Base-by-base conservation (phyloP, 2,329 filamentous ascomycete genomes). In the Orbilia quercus region DNA sequence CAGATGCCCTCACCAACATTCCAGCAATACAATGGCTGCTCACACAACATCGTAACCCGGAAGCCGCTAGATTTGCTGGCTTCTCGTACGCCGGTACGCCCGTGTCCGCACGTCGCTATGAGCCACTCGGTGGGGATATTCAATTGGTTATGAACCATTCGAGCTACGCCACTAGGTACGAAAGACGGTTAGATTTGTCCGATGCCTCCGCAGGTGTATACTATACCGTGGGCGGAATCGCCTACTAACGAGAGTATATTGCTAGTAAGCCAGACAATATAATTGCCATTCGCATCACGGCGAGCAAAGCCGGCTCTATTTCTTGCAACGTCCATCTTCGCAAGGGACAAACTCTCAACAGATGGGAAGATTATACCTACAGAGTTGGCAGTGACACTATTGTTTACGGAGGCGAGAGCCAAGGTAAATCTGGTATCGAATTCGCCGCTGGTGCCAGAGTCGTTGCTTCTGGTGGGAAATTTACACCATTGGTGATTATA, bases 41-140 rank as follows among this genome's bases (percentile, higher is more conserved):
- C 58, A 80, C 81, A 4, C 76, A 78, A 1, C 80, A 80, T 6
- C 77, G 79, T 18, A 82, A 83, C 75, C 60, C 63, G 7, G 80
- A 82, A 59, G 83, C 82, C 1, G 82, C 83, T 75, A 79, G 80
- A 60, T 75, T 84, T 25, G 79, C 80, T 25, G 76, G 79, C 44
- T 77, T 77, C 40, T 80, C 81, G 6, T 84, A 84, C 74, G 82
- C 83, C 71, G 81, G 81, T 22, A 82, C 80, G 6, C 83, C 83
- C 12, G 80, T 81, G 42, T 81, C 80, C 44, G 82, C 83, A 75
- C 80, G 83, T 34, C 82, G 84, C 67, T 84, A 84, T 69, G 83
- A 84, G 66, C 82, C 81, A n/a, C 75, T 81, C 1, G 80, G 80
- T 7, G 28, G n/a, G n/a, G 78, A 78, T 18, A 75, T 82, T 12